Base-by-base conservation (phyloP, 116 monocot genomes). In the Posidonia oceanica region DNA sequence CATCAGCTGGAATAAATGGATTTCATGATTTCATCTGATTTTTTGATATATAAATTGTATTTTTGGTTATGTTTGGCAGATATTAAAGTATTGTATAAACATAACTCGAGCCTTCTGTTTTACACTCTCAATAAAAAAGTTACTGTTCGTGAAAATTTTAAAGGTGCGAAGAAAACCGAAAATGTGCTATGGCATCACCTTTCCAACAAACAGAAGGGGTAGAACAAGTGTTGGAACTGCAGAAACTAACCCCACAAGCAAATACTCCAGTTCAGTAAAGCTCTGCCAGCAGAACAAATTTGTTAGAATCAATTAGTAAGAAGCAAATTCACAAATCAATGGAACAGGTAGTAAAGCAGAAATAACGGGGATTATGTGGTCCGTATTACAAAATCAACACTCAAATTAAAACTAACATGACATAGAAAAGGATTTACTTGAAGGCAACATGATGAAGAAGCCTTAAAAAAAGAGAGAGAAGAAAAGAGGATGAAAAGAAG, bases 231-330 rank as follows among this genome's bases (percentile, higher is more conserved):
- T 67, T 11, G 97, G 97, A 15, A 84, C 71, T 0, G 85, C 83
- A 2, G 97, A 87, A 22, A 93, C 83, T 77, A 98, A 78, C 63
- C 93, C 97, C 37, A 98, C 40, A 39, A 98, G 71, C 72, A 98
- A 73, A 85, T 92, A 98, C 72, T 98, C 97, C 75, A 98, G 42
- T 71, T 98, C 93, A 0, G 77, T 84, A 69, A 98, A 98, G 0
- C 75, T 87, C 97, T 98, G 83, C 54, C 44, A 83, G 51, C 66
- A 87, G 13, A 77, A 62, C 42, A 44, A 65, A 61, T 2, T 48
- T 61, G 4, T 48, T 22, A 72, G 29, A 72, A 72, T 40, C 39
- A 62, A 36, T 6, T 17, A 64, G 4, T n/a, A n/a, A n/a, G 58
- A 14, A 14, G 5, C 5, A 17, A 48, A 12, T 12, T 48, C 48